Evolutionary conservation across 345 rosid genomes (phyloP).

Genomic region (Cochlearia excelsa): DNA sequence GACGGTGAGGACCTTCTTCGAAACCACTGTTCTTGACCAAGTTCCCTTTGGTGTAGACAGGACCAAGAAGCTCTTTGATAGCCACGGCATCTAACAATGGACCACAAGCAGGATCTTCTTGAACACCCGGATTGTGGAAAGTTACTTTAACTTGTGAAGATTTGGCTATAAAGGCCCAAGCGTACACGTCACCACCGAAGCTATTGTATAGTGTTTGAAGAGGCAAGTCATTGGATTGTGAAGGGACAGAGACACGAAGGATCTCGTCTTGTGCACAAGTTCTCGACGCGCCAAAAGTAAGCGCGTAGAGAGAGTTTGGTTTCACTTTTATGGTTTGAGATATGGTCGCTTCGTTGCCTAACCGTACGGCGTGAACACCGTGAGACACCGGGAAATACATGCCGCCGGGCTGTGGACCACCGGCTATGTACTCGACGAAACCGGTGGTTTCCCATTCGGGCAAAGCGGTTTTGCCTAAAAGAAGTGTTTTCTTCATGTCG

Average conservation of each 20-base stretch:
- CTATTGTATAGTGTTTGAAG: conserved; percentile 86
- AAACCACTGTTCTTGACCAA: conserved; percentile 79
- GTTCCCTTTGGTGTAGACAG: conserved; percentile 61
- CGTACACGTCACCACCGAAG: conserved; percentile 80
- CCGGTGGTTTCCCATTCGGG: conserved; percentile 91
- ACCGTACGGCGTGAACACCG: conserved; percentile 90
- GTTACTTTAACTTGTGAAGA: conserved; percentile 45
- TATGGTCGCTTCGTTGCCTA: conserved; percentile 89
- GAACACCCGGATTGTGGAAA: conserved; percentile 87
- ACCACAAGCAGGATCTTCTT: conserved; percentile 98
- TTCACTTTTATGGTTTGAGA: conserved; percentile 69
- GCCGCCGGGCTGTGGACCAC: conserved; percentile 97
- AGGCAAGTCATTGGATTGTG: conserved; percentile 77
- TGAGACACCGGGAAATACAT: conserved; percentile 82
- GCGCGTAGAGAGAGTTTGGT: conserved; percentile 67
- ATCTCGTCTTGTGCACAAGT: conserved; percentile 97
- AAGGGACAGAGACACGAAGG: conserved; percentile 66
- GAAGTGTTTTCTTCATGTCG: conserved; percentile 62
- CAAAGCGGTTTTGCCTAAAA: conserved; percentile 53
- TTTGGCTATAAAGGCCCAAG: conserved; percentile 67
- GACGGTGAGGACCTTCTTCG: conserved; percentile 91
- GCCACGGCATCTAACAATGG: conserved; percentile 96
- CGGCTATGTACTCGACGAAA: conserved; percentile 84
- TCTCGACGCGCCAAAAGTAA: conserved; percentile 91
- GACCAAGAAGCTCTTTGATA: conserved; percentile 73